These are phyloP conservation scores for Talaromyces adpressus DNA, from an alignment of 495 filamentous ascomycete species.

Conservation along the genomic window DNA sequence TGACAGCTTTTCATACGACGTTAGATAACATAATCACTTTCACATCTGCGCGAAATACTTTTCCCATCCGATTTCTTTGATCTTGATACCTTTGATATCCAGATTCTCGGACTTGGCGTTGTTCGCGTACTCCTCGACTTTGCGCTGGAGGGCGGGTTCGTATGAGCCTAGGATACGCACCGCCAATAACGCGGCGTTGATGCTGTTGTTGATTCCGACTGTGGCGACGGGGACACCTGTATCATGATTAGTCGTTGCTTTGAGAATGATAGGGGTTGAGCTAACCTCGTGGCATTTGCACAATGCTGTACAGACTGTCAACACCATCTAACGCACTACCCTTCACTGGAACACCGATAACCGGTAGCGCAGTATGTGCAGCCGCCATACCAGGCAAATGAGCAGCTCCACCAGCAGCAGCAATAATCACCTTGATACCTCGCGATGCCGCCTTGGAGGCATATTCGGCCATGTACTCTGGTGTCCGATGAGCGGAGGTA, in stretches of 20 bases:
- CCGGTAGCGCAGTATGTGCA: constrained; percentile 77
- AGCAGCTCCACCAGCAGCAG: constrained; percentile 87
- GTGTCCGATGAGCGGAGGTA: constrained; percentile 91
- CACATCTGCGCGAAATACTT: constrained; percentile 60
- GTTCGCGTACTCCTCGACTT: constrained; percentile 64
- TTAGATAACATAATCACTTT: constrained; percentile 4
- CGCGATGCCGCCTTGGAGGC: constrained; percentile 58
- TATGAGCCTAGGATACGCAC: constrained; percentile 70
- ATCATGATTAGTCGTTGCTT: constrained; percentile 14
- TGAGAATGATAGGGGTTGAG: constrained; percentile 5
- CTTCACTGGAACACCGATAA: constrained; percentile 89
- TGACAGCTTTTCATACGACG: neutral
- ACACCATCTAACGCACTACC: constrained; percentile 80
- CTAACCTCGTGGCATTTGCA: constrained; percentile 78
- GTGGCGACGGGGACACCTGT: constrained; percentile 77
- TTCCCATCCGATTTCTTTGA: constrained; percentile 57
- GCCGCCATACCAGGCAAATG: constrained; percentile 91
- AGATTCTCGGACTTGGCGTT: constrained; percentile 60
- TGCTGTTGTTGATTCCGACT: constrained; percentile 88
- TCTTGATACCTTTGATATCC: constrained; percentile 39
- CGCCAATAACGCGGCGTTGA: constrained; percentile 88
- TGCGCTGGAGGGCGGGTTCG: constrained; percentile 49
- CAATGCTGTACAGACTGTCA: constrained; percentile 83
- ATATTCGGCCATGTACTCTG: constrained; percentile 71
- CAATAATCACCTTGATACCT: constrained; percentile 86